phyloP scores from a whole-genome alignment of 2,329 filamentous ascomycete genomes.

The Penicillium sp. region DNA sequence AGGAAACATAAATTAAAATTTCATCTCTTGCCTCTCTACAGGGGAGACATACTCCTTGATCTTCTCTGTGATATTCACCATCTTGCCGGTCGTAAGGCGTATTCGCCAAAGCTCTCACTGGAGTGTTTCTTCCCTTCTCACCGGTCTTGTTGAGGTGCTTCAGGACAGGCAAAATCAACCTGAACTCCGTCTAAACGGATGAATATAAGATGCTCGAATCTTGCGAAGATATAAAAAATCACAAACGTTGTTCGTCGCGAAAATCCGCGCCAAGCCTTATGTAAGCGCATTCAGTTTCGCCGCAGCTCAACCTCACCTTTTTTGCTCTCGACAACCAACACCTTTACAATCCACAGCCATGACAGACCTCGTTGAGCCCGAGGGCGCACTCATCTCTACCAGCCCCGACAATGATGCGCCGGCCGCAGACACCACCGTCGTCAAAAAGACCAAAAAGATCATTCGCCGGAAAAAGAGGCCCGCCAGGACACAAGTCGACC shows the following conservation, averaged over 20 bases:
- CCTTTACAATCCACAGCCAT: constrained; percentile 16
- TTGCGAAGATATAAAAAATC: constrained; percentile 8
- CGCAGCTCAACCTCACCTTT: not conserved
- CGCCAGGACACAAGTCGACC: constrained; percentile 84
- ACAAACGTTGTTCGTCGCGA: constrained; percentile 6
- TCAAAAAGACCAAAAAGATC: constrained; percentile 78
- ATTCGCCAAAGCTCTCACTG: constrained; percentile 19
- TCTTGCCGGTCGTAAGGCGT: constrained; percentile 43
- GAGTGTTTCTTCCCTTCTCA: not conserved
- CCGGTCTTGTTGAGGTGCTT: too few relatives aligned
- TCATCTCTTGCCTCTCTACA: not conserved
- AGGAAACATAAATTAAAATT: constrained; percentile 15
- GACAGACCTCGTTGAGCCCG: constrained; percentile 27
- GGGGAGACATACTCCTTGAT: constrained; percentile 77
- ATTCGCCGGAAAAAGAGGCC: constrained; percentile 86
- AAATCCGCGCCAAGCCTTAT: constrained; percentile 5
- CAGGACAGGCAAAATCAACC: not conserved
- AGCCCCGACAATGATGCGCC: constrained; percentile 14
- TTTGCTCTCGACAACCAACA: constrained; percentile 1
- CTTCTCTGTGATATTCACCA: constrained; percentile 99
- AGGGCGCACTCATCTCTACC: not conserved
- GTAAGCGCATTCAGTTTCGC: constrained; percentile 5
- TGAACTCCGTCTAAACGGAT: not conserved
- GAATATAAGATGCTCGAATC: not conserved
- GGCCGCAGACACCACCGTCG: constrained; percentile 21